Evolutionary conservation across 2,329 filamentous ascomycete species (phyloP).

Genomic region (Aspergillus proliferans): DNA sequence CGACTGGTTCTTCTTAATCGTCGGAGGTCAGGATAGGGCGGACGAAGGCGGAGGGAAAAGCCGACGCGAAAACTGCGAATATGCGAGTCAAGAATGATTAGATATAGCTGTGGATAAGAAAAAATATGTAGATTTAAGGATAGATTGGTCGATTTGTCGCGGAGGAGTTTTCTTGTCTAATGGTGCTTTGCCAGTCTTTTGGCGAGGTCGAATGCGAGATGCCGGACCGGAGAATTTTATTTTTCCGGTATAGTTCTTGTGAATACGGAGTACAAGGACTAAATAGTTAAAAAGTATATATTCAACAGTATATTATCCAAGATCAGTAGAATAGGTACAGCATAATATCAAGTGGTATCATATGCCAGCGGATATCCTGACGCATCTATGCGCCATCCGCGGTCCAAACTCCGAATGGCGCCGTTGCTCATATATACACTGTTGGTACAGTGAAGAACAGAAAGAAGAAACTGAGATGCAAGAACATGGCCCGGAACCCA

Average conservation of each 20-base stretch:
- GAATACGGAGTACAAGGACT: not conserved
- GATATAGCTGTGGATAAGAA: not conserved
- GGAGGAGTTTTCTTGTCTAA: not conserved
- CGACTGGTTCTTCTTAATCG: not conserved
- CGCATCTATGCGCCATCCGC: constrained; percentile 4
- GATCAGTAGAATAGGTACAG: not conserved
- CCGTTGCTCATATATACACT: constrained; percentile 10
- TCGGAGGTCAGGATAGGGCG: not conserved
- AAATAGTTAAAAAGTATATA: not conserved
- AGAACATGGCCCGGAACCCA: not conserved
- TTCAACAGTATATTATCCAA: not conserved
- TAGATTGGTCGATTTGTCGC: not conserved
- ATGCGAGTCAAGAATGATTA: not conserved
- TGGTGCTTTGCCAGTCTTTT: not conserved
- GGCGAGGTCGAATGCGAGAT: not conserved
- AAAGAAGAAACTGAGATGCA: not conserved
- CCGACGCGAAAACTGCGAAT: not conserved
- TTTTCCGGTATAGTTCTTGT: constrained; percentile 9
- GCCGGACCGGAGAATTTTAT: constrained; percentile 8
- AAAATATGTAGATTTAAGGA: too few species aligned
- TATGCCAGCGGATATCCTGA: constrained; percentile 1
- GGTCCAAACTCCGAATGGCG: constrained; percentile 11
- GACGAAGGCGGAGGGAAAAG: not conserved
- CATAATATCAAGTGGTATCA: constrained; percentile 11
- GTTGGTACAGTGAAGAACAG: not conserved